These are phyloP conservation scores for Zymoseptoria tritici DNA, from an alignment of 2,329 filamentous ascomycete species.

Conservation along the genomic window DNA sequence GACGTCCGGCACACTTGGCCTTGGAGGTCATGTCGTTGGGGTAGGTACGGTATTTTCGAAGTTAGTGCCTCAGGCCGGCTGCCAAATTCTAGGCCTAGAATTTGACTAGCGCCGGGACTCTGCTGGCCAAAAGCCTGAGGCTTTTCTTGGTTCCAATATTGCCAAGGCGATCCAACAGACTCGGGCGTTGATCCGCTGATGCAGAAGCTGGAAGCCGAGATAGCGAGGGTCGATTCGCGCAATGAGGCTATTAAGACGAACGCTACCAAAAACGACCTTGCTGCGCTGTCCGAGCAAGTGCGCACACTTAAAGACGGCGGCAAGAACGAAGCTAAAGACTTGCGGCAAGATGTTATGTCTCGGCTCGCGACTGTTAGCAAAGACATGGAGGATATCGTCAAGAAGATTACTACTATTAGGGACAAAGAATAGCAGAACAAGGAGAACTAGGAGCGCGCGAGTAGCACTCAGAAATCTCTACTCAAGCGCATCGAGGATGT, in stretches of 20 bases:
- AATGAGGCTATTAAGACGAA: conserved; percentile 2
- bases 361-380: conserved; percentile 8
- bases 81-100: no score
- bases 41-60: no score
- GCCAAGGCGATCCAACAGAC: no score
- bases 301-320: conserved; percentile 4
- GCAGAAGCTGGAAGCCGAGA: conserved; percentile 27
- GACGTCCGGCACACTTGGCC: no score
- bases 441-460: conserved; percentile 12
- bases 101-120: no score
- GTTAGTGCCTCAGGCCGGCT: no score
- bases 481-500: no score
- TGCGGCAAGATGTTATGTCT: conserved; percentile 11
- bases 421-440: conserved; percentile 5
- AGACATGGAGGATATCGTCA: conserved; percentile 12
- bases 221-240: no score
- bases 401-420: conserved; percentile 13
- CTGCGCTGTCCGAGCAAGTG: conserved; percentile 13
- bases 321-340: conserved; percentile 4
- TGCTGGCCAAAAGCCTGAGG: no score
- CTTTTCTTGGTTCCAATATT: no score
- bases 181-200: conserved; percentile 12
- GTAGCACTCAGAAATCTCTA: no score
- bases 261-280: conserved; percentile 6
- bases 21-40: no score